Percentiles rank a stretch among this genome's conserved stretches.
Conservation (phyloP, 106 monocot genomes). For the Dendrobium huoshanense region DNA sequence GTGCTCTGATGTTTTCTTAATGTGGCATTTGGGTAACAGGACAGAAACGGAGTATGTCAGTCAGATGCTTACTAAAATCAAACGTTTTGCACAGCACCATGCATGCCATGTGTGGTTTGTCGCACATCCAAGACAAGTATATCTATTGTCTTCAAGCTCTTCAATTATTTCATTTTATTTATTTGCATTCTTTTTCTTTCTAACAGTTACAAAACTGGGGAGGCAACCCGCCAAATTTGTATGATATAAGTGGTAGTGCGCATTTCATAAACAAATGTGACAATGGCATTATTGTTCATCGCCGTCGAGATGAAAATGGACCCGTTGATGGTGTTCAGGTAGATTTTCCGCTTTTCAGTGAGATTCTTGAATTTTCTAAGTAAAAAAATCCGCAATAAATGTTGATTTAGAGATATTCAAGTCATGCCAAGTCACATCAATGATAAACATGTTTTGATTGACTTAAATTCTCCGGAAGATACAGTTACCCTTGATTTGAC, state of each 20-base stretch:
- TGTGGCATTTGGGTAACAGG: slow-evolving; percentile 33
- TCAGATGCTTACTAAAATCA: slow-evolving; percentile 83
- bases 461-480: not conserved
- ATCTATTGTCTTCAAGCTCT: not conserved
- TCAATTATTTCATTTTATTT: not conserved
- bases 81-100: slow-evolving; percentile 65
- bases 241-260: slow-evolving; percentile 98
- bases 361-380: not conserved
- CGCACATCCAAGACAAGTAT: slow-evolving; percentile 27
- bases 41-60: slow-evolving; percentile 97
- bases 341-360: not conserved
- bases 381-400: not conserved
- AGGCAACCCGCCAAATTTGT: slow-evolving; percentile 77
- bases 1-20: not conserved
- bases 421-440: too few relatives aligned
- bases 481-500: not conserved
- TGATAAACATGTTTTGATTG: not conserved
- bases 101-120: slow-evolving; percentile 31
- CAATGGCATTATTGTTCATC: slow-evolving; percentile 91
- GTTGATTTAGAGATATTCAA: not conserved
- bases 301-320: slow-evolving; percentile 69
- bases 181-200: slow-evolving; percentile 4
- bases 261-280: slow-evolving; percentile 99
- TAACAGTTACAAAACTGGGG: slow-evolving; percentile 79
- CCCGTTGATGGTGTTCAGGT: slow-evolving; percentile 79